phyloP scores from a whole-genome alignment of 2,329 filamentous ascomycete species.

The Pestalotiopsis sp. region DNA sequence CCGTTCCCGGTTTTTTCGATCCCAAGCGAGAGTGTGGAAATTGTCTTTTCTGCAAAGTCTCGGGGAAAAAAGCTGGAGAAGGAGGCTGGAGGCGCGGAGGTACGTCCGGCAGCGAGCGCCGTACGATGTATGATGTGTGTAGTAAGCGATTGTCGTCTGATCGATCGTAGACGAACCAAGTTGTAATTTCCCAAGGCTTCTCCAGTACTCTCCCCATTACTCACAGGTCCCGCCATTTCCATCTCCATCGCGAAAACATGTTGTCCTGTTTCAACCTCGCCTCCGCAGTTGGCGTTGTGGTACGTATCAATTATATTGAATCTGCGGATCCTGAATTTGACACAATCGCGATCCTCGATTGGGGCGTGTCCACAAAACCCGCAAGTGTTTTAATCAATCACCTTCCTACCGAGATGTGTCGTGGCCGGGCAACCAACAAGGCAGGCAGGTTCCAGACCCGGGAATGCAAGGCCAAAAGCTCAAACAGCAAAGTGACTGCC shows the following conservation, averaged over 20 bases:
- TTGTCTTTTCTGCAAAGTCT: neutral
- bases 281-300: neutral
- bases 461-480: neutral
- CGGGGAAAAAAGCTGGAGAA: no score
- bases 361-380: neutral
- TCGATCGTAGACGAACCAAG: no score
- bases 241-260: neutral
- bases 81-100: no score
- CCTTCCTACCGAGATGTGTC: neutral
- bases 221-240: no score
- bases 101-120: no score
- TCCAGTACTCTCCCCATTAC: no score
- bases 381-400: neutral
- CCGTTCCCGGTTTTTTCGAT: neutral
- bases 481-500: neutral
- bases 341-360: neutral
- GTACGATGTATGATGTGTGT: no score
- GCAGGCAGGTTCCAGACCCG: neutral
- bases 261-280: neutral
- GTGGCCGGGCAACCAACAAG: neutral
- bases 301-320: neutral
- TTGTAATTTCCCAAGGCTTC: no score
- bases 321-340: no score
- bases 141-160: no score
- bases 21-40: neutral